These are phyloP conservation scores for Starmera quercuum DNA, from an alignment of 805 yeast species.

Conservation along the genomic window DNA sequence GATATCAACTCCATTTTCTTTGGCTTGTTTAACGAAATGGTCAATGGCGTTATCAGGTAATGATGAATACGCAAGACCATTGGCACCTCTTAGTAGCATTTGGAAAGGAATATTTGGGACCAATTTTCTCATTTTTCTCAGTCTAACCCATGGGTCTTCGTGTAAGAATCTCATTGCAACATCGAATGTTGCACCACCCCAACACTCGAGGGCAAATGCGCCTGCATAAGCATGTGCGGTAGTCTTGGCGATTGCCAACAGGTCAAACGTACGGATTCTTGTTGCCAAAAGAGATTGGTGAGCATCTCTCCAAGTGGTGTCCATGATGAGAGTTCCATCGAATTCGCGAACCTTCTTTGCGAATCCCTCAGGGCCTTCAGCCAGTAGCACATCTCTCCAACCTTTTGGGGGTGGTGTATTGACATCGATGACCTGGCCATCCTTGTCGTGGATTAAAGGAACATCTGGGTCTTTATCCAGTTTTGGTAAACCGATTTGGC, in stretches of 20 bases:
- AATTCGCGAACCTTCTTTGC: constrained; percentile 80
- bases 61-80: constrained; percentile 97
- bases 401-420: constrained; percentile 55
- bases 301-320: constrained; percentile 99
- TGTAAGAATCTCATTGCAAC: constrained; percentile 97
- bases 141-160: constrained; percentile 98
- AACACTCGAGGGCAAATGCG: constrained; percentile 94
- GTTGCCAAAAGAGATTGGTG: constrained; percentile 97
- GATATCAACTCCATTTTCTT: constrained; percentile 92
- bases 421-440: constrained; percentile 58
- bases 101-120: constrained; percentile 99
- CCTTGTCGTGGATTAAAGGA: constrained; percentile 60
- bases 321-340: constrained; percentile 90
- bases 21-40: constrained; percentile 92
- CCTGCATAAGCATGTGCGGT: constrained; percentile 87
- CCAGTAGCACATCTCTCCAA: constrained; percentile 84
- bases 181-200: constrained; percentile 99
- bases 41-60: constrained; percentile 98
- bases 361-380: constrained; percentile 82
- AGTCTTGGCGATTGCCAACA: constrained; percentile 85
- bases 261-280: constrained; percentile 90
- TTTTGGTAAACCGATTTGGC: constrained; percentile 91
- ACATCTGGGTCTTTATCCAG: constrained; percentile 65
- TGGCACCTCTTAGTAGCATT: constrained; percentile 98
- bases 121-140: constrained; percentile 74